Evolutionary conservation across 2,329 filamentous ascomycete genomes (phyloP), one percentile per base, ranked within the genome.

Genomic region (Alternaria sp.): DNA sequence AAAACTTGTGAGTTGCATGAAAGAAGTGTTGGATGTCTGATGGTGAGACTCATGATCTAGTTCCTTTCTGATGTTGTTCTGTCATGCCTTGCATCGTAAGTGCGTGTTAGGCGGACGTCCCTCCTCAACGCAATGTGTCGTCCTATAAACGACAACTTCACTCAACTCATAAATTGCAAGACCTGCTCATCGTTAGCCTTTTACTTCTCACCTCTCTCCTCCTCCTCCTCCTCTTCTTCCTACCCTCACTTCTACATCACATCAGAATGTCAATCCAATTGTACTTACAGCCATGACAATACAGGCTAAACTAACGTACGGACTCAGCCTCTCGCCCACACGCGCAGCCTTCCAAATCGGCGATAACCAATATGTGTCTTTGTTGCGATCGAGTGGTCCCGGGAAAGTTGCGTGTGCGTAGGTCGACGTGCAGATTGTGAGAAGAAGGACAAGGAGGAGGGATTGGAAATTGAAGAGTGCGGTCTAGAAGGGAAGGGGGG

Each of bases 391-490:
- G 81, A 99, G 91, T 70, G 96, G 90, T 4, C 89, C 86, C 0
- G 95, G 94, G 73, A 95, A 91, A 64, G 96, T 88, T 71, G 91
- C 90, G 82, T 98, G 95, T 56, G 93, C 86, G 80, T 99, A 98
- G 62, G 95, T 88, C 79, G 91, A 93, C 56, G 95, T 97, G 85
- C 95, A 99, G 75, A 98, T 96, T 69, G 96, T 88, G 69, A 99
- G 90, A 51, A 99, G 88, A 72, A 99, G 88, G 68, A 97, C 94
- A 71, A 98, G 87, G 70, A 99, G 87, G 69, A 98, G 90, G 58
- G 93, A 96, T 80, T 97, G 93, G 83, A 99, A 98, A 82, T 98
- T 98, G 88, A 99, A 97, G 73, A 99, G 90, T 54, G 95, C 95
- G 59, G 95, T 91, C 95, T 97, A 8, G 13, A 72, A 50, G 13